Evolutionary conservation across 2,329 filamentous ascomycete genomes (phyloP).

Genomic region (Coniella vitis): DNA sequence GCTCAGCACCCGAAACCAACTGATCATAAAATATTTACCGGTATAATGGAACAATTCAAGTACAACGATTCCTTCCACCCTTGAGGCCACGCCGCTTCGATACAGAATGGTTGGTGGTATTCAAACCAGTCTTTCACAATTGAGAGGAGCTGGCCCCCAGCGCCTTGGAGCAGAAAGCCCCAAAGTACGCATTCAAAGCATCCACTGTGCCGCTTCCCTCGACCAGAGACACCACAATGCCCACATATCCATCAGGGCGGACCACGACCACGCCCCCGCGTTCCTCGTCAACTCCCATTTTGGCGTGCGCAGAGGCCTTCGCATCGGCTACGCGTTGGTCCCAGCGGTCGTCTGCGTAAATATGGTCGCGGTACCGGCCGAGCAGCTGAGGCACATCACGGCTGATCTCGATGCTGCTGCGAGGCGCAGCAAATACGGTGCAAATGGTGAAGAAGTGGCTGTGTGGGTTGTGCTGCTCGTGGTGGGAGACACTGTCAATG

Average conservation of each 20-base stretch:
- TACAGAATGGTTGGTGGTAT: too few relatives aligned
- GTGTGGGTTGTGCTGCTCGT: constrained; percentile 81
- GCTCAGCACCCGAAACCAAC: too few relatives aligned
- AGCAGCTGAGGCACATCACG: constrained; percentile 64
- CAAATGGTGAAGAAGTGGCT: constrained; percentile 74
- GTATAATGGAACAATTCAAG: too few relatives aligned
- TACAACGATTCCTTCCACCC: too few relatives aligned
- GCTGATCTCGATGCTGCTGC: constrained; percentile 65
- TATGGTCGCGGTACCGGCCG: constrained; percentile 69
- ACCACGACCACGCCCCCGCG: constrained; percentile 76
- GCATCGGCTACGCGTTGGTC: constrained; percentile 64
- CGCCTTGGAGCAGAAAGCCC: constrained; percentile 60
- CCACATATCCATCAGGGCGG: constrained; percentile 81
- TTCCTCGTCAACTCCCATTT: constrained; percentile 73
- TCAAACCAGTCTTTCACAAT: constrained; percentile 23
- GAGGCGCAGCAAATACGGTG: constrained; percentile 63
- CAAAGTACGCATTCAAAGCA: constrained; percentile 77
- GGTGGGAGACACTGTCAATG: constrained; percentile 57
- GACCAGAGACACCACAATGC: constrained; percentile 63
- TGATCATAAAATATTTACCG: too few relatives aligned
- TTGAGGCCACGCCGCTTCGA: too few relatives aligned
- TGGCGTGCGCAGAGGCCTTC: constrained; percentile 71
- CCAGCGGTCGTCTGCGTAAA: constrained; percentile 80
- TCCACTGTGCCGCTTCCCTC: constrained; percentile 76
- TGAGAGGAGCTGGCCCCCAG: constrained; percentile 34